Percentiles rank a stretch among this genome's conserved stretches.
These are phyloP conservation scores for Ilyonectria sp. DNA, from an alignment of 2,329 filamentous ascomycete species.

Conservation along the genomic window DNA sequence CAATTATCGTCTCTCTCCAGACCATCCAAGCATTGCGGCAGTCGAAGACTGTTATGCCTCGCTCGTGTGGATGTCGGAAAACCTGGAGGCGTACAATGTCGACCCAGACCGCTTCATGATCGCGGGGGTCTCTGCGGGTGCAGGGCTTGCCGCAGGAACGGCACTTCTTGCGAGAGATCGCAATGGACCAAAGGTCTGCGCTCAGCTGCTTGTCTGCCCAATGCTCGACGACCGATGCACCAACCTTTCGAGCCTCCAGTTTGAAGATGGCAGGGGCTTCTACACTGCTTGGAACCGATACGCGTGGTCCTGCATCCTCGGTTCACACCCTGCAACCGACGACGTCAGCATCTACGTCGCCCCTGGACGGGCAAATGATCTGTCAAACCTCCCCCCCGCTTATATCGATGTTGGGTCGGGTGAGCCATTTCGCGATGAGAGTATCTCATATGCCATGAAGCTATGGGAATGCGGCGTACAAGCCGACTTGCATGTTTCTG, in stretches of 20 bases:
- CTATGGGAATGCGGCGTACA: slow-evolving; percentile 30
- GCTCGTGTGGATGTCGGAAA: slow-evolving; percentile 17
- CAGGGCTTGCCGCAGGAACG: slow-evolving; percentile 23
- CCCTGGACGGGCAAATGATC: slow-evolving; percentile 23
- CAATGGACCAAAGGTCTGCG: slow-evolving; percentile 15
- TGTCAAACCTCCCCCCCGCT: slow-evolving; percentile 12
- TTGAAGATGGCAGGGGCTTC: slow-evolving; percentile 23
- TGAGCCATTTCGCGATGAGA: slow-evolving; percentile 36
- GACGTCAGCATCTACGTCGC: slow-evolving; percentile 23
- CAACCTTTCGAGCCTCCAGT: slow-evolving; percentile 23
- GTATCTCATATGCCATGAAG: slow-evolving; percentile 26
- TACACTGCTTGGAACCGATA: slow-evolving; percentile 17
- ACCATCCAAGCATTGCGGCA: not conserved
- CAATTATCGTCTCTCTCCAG: slow-evolving; percentile 28
- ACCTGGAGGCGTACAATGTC: not conserved
- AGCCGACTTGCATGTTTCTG: slow-evolving; percentile 34
- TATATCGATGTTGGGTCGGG: slow-evolving; percentile 33
- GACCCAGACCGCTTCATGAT: slow-evolving; percentile 23
- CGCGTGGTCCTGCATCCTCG: slow-evolving; percentile 27
- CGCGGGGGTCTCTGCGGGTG: slow-evolving; percentile 29
- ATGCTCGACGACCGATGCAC: slow-evolving; percentile 34
- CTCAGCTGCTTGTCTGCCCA: slow-evolving; percentile 30
- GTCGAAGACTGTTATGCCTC: slow-evolving; percentile 28
- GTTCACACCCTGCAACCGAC: not conserved
- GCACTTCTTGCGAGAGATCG: slow-evolving; percentile 18